phyloP scores from a whole-genome alignment of 306 rosid genomes.

The Dalbergia oliveri region DNA sequence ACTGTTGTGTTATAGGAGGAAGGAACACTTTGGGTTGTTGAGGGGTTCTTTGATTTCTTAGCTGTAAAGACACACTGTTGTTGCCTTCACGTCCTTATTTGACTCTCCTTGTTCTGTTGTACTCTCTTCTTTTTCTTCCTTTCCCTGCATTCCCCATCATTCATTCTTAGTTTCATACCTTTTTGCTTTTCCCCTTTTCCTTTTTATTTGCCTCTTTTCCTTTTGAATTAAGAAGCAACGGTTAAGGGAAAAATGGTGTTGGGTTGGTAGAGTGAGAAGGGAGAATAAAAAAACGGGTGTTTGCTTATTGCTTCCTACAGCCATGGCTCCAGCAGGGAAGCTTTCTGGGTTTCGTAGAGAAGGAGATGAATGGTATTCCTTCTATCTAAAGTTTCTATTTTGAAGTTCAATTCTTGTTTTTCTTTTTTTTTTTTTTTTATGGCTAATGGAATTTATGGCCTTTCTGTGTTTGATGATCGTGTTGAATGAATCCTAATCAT shows the following conservation, averaged over 20 bases:
- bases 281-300: constrained; percentile 24
- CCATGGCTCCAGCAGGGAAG: constrained; percentile 87
- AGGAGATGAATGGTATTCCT: constrained; percentile 81
- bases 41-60: constrained; percentile 11
- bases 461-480: neutral
- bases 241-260: constrained; percentile 51
- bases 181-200: constrained; percentile 15
- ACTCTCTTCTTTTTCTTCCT: constrained; percentile 52
- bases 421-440: neutral
- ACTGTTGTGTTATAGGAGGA: neutral
- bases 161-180: neutral
- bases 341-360: constrained; percentile 76
- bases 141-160: constrained; percentile 42
- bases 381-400: constrained; percentile 24
- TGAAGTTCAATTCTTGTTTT: neutral
- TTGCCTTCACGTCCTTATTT: constrained; percentile 49
- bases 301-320: constrained; percentile 36
- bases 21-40: neutral
- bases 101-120: constrained; percentile 49
- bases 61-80: constrained; percentile 62
- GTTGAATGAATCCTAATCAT: neutral
- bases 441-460: neutral
- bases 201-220: constrained; percentile 27
- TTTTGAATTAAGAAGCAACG: constrained; percentile 35
- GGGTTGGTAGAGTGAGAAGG: constrained; percentile 51